Evolutionary conservation across 106 monocot genomes (phyloP).

Genomic region (Alisma plantagoaquatica): DNA sequence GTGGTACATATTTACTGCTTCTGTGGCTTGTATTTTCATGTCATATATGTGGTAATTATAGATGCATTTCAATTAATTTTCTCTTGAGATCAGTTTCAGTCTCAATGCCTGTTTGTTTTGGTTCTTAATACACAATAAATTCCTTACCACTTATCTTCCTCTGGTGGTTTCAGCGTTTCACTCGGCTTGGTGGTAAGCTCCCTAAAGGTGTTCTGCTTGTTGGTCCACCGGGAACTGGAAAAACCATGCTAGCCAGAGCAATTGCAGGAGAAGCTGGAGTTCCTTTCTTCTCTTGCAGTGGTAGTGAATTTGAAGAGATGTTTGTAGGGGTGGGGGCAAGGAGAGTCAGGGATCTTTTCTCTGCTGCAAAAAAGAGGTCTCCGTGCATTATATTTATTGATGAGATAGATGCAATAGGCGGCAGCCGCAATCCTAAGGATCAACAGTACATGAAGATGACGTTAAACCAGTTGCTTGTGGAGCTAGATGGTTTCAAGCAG

Average conservation of each 20-base stretch:
- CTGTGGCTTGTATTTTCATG: no score
- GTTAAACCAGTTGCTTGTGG: slow-evolving; percentile 92
- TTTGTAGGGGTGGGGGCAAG: slow-evolving; percentile 98
- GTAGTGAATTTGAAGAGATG: slow-evolving; percentile 99
- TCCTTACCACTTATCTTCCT: not conserved
- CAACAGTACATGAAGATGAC: slow-evolving; percentile 99
- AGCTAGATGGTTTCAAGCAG: slow-evolving; percentile 97
- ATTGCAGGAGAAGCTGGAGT: slow-evolving; percentile 98
- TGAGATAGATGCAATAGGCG: slow-evolving; percentile 99
- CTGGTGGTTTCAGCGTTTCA: slow-evolving; percentile 62
- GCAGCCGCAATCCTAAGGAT: slow-evolving; percentile 97
- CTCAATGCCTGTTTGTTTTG: no score
- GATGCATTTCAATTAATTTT: no score
- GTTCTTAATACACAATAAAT: not conserved
- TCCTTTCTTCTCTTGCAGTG: slow-evolving; percentile 99
- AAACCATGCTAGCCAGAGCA: slow-evolving; percentile 98
- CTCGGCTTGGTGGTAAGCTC: slow-evolving; percentile 92
- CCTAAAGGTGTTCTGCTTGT: slow-evolving; percentile 97
- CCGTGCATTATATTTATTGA: slow-evolving; percentile 98
- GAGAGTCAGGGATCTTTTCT: slow-evolving; percentile 85
- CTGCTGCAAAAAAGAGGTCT: slow-evolving; percentile 89
- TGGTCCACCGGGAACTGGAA: slow-evolving; percentile 97
- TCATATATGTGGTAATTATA: no score
- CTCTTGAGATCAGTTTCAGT: no score
- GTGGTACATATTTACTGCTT: no score